Percentiles rank a stretch among this genome's conserved stretches.
Conservation (phyloP, 176 grass and related monocot genomes). For the Poa annua region DNA sequence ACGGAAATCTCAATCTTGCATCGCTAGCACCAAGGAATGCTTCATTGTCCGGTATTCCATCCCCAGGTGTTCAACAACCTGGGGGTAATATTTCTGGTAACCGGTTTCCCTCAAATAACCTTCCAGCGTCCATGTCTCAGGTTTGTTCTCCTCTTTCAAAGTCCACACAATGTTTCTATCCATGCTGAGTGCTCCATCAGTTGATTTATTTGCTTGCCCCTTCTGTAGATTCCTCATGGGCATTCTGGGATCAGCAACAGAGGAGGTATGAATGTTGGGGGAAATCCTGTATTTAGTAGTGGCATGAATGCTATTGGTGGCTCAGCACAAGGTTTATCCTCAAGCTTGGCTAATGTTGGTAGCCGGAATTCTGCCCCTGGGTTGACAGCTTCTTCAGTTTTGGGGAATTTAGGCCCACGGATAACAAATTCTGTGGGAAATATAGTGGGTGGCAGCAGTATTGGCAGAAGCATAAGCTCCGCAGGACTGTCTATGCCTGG, state of each 20-base stretch:
- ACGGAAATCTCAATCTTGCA: conserved; percentile 83
- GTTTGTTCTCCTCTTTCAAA: conserved; percentile 35
- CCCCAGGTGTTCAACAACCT: conserved; percentile 84
- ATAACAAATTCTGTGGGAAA: conserved; percentile 69
- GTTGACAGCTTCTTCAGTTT: conserved; percentile 72
- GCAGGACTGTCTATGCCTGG: conserved; percentile 69
- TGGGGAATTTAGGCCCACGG: conserved; percentile 70
- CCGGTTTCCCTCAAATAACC: conserved; percentile 79
- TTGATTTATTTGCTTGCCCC: conserved; percentile 21
- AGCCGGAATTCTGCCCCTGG: conserved; percentile 72
- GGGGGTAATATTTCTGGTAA: conserved; percentile 81
- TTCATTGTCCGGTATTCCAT: conserved; percentile 67
- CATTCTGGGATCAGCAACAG: conserved; percentile 74
- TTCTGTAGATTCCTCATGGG: conserved; percentile 80
- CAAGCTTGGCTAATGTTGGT: conserved; percentile 64
- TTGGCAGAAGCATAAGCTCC: conserved; percentile 84
- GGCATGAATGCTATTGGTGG: conserved; percentile 78
- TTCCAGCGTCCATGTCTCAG: conserved; percentile 90
- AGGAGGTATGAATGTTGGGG: conserved; percentile 79
- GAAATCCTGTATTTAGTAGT: conserved; percentile 69
- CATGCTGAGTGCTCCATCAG: conserved; percentile 17
- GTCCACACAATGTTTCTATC: neutral
- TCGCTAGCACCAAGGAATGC: conserved; percentile 82
- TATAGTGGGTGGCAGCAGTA: conserved; percentile 66
- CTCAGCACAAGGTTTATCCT: conserved; percentile 74